Conservation (phyloP, 306 rosid species). For the Myrica gale region DNA sequence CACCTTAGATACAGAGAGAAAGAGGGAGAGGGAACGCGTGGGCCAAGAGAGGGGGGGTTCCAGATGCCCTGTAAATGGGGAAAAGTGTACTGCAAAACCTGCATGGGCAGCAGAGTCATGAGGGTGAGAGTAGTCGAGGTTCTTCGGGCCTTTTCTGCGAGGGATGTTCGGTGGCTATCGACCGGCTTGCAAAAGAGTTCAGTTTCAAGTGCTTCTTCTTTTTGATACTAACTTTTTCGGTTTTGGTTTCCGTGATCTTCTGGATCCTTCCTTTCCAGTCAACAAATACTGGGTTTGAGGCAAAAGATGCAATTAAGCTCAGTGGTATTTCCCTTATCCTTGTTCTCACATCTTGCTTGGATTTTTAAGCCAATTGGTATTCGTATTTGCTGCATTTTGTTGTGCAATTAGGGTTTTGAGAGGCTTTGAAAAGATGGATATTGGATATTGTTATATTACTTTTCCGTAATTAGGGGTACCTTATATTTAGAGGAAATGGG, state of each 20-base stretch:
- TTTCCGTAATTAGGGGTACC: constrained; percentile 11
- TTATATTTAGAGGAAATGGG: constrained; percentile 6
- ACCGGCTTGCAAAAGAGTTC: constrained; percentile 35
- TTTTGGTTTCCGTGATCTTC: constrained; percentile 68
- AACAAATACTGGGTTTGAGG: constrained; percentile 46
- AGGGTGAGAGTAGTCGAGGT: constrained; percentile 20
- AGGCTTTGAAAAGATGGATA: constrained; percentile 13
- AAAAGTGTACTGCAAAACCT: constrained; percentile 40
- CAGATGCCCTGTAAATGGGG: constrained; percentile 65
- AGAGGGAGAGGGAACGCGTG: background rate
- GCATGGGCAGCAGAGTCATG: constrained; percentile 39
- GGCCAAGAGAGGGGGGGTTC: constrained; percentile 8
- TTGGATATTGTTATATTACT: background rate
- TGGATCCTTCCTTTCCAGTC: constrained; percentile 68
- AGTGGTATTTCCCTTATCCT: constrained; percentile 43
- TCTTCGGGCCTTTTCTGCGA: constrained; percentile 44
- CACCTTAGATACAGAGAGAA: constrained; percentile 15
- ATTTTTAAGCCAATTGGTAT: background rate
- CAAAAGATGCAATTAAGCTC: constrained; percentile 53
- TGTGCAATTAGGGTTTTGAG: constrained; percentile 18
- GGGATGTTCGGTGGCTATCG: constrained; percentile 43
- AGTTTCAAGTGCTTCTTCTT: constrained; percentile 73
- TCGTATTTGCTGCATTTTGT: background rate
- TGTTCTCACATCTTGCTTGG: background rate
- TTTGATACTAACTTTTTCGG: constrained; percentile 53